Base-by-base conservation (phyloP, 495 filamentous ascomycete species). In the Tuber indicum region DNA sequence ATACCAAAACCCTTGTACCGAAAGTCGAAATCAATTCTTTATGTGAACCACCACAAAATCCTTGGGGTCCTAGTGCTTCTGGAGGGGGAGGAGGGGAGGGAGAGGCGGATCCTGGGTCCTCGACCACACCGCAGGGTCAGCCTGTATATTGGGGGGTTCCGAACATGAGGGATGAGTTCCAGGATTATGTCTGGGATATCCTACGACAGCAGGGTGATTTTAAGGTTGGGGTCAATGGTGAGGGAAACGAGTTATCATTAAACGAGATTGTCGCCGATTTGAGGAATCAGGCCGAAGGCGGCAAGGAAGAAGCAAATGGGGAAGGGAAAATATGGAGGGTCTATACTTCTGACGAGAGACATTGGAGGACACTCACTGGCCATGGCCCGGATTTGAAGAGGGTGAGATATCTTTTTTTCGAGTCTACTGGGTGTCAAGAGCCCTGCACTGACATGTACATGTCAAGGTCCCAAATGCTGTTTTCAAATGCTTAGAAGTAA, bases 341-440 rank as follows among this genome's bases (percentile, higher is more conserved):
- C 12, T 91, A 88, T 81, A 88, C 89, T 52, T 89, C 87, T n/a
- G 81, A 87, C 78, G 87, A 91, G 70, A 86, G 90, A 70, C 88
- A 92, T 45, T 98, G 94, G 94, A 85, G 89, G 73, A 91, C 92
- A 4, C 83, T 97, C 71, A 88, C 95, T 52, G 94, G 93, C 8
- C 94, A 97, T 85, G 89, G 89, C 23, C 87, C 90, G 39, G 93
- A 98, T 84, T 87, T 89, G 23, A 89, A 89, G 81, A 90, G 89
- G 75, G 84, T 96, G 23, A 66, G 58, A 66, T 66, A 66, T 91
- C 0, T 82, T 85, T 0, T 21, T 49, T n/a, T 44, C n/a, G 58
- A 19, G 45, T 7, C n/a, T 36, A 17, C 12, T 47, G 69, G 42
- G 19, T 44, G 32, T 45, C 72, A 10, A n/a, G 72, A 32, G 21